These are phyloP conservation scores for Emmonsiellopsis sp. DNA, from an alignment of 2,329 filamentous ascomycete species.

Conservation along the genomic window DNA sequence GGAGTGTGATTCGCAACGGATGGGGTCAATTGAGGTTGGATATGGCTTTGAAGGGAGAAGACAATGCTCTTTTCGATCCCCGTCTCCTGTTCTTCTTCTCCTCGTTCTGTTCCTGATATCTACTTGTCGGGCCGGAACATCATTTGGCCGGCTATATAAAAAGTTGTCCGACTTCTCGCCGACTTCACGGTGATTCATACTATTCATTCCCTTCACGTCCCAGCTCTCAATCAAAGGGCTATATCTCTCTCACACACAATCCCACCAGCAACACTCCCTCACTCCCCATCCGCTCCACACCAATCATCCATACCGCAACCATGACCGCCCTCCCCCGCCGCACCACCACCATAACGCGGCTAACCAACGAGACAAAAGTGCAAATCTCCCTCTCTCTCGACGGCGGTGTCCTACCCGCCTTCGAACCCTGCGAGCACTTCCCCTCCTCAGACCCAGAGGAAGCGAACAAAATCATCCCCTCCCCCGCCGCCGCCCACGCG, in stretches of 20 bases:
- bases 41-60: no score
- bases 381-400: constrained; percentile 87
- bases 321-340: constrained; percentile 45
- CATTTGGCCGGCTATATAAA: no score
- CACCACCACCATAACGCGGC: constrained; percentile 70
- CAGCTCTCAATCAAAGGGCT: no score
- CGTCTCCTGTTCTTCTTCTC: no score
- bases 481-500: constrained; percentile 57
- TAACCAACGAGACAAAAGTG: constrained; percentile 98
- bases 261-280: background rate
- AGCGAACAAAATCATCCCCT: constrained; percentile 38
- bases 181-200: background rate
- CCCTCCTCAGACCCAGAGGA: constrained; percentile 50
- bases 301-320: constrained; percentile 8
- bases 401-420: constrained; percentile 56
- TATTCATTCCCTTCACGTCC: background rate
- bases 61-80: no score
- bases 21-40: constrained; percentile 3
- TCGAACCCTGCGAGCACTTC: constrained; percentile 41
- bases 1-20: background rate
- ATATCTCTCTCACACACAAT: background rate
- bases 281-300: background rate
- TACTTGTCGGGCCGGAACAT: no score
- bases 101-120: no score
- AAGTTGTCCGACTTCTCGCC: no score